Evolutionary conservation across 257 asterid species (phyloP).

Genomic region (Ballota nigra): DNA sequence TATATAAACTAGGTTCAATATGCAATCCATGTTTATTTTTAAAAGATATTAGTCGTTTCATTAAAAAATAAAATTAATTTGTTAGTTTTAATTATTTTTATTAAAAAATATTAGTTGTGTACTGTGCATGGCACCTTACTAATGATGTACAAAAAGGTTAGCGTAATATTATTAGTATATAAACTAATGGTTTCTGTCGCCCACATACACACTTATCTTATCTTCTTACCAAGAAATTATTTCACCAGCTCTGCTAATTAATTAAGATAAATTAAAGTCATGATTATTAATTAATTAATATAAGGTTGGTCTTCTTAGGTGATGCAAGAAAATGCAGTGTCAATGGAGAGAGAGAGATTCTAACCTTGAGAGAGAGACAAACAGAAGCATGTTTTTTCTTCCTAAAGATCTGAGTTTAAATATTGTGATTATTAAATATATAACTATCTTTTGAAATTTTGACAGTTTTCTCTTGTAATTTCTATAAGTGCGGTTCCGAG

Average conservation of each 20-base stretch:
- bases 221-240: conserved; percentile 37
- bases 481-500: conserved; percentile 45
- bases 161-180: too few relatives aligned
- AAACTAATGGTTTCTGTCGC: not conserved
- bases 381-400: conserved; percentile 60
- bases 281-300: conserved; percentile 8
- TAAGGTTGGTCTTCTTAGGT: conserved; percentile 46
- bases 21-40: not conserved
- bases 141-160: too few relatives aligned
- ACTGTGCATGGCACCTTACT: too few relatives aligned
- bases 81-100: too few relatives aligned
- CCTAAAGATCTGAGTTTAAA: conserved; percentile 68
- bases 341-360: conserved; percentile 63
- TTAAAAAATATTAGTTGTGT: too few relatives aligned
- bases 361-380: conserved; percentile 61
- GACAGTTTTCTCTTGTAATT: conserved; percentile 75
- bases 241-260: conserved; percentile 32
- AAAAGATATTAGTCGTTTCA: too few relatives aligned
- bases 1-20: too few relatives aligned
- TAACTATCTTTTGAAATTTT: conserved; percentile 43
- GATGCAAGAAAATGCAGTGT: conserved; percentile 58
- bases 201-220: not conserved
- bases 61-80: too few relatives aligned
- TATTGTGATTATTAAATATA: conserved; percentile 25
- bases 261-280: conserved; percentile 8